These are phyloP conservation scores for Ceratocystis alfenasii DNA, from an alignment of 2,329 filamentous ascomycete species.

Conservation along the genomic window DNA sequence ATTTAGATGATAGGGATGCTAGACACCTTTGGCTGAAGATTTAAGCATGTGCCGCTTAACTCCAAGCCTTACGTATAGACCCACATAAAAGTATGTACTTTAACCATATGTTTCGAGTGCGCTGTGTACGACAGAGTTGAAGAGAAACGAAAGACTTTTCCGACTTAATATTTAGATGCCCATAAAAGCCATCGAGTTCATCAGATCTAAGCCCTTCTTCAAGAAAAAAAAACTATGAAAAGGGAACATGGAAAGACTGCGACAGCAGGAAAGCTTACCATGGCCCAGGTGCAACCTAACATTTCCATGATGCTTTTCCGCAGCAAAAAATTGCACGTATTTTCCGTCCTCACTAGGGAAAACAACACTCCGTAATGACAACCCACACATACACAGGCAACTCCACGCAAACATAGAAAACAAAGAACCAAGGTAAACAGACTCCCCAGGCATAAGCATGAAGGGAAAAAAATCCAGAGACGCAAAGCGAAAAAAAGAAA, in stretches of 20 bases:
- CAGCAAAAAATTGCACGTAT: background rate
- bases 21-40: background rate
- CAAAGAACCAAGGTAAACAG: slow-evolving; percentile 6
- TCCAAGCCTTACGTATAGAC: slow-evolving; percentile 1
- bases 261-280: background rate
- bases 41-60: background rate
- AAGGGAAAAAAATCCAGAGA: background rate
- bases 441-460: background rate
- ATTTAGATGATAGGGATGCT: background rate
- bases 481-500: slow-evolving; percentile 3
- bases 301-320: background rate
- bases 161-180: no score
- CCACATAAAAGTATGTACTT: background rate
- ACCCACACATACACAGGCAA: slow-evolving; percentile 10
- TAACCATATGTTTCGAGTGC: background rate
- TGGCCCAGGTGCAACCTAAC: background rate
- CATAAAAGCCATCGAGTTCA: no score
- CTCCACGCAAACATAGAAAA: slow-evolving; percentile 2
- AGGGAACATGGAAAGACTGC: background rate
- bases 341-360: background rate
- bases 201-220: no score
- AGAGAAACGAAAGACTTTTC: no score
- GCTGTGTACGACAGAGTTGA: background rate
- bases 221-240: background rate
- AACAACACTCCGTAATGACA: slow-evolving; percentile 7